Evolutionary conservation across 352 stramenopile genomes (phyloP), one percentile per base, ranked within the genome.

Genomic region (Phytophthora pinifolia): DNA sequence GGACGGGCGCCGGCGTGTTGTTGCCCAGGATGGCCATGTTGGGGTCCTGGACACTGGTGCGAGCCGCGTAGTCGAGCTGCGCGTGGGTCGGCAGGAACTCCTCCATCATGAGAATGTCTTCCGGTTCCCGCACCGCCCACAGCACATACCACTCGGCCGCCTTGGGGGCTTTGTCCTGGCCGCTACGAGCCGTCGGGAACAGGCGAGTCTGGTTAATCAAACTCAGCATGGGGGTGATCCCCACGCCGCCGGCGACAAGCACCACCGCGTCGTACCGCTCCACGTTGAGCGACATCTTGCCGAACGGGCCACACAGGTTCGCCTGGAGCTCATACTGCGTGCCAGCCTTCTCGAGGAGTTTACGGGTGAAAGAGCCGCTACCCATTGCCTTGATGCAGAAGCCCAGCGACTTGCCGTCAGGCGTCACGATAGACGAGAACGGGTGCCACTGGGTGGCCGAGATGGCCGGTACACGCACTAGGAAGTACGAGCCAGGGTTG

Each of bases 171-270:
- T 69, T 74, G 35, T 56, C 45, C 27, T 41, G 45, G 17, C 62
- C 32, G 13, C n/a, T 51, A 4, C 13, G 42, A 15, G 12, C 20
- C 12, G 27, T 60, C 14, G 66, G 53, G 37, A 74, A 78, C 48
- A 78, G 51, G 4, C 69, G 64, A 31, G 72, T 71, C 62, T 94
- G 79, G 68, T 94, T 92, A 47, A 92, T 62, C 5, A 89, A 34
- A 35, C 69, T 91, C 46, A 92, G 69, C 54, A 94, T 76, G 5
- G 83, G 83, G 4, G 81, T 94, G 45, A 94, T 83, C 46, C 83
- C 83, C 10, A 94, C 76, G 45, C 83, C 83, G 12, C 83, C 81
- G 14, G 71, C 79, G 33, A 92, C 58, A 20, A 94, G 49, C 33
- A 94, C 58, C 13, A 92, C 65, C 0, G 75, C 64, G 17, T 91